Evolutionary conservation across 192 early-diverging fungal genomes (phyloP), one percentile per base, ranked within the genome.

Genomic region (Mortierella claussenii): DNA sequence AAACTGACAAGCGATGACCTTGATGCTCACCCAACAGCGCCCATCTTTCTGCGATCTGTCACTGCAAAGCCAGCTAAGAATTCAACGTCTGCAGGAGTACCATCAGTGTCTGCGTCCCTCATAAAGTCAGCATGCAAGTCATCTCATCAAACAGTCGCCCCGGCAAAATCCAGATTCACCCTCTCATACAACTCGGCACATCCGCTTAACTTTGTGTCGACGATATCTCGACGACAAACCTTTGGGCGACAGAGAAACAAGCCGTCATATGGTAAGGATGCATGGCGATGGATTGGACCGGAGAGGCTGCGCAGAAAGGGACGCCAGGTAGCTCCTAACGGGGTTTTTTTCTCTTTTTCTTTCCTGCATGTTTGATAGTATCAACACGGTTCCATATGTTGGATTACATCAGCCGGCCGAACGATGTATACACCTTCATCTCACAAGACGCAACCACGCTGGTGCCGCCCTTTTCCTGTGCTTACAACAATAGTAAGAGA

Each of bases 401-500:
- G 42, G 70, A 74, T 20, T 74, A 54, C 56, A 65, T 59, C 50
- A 59, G 60, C 30, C 60, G 62, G 17, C 62, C 70, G 12, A 52
- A 50, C 12, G 70, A 74, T 58, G 50, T 65, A 13, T 74, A 74
- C 49, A 65, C 61, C 0, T 74, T 74, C 40, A 34, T 65, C 6
- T 74, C 70, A 23, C 55, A 65, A 28, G 70, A 74, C 43, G 62
- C 15, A 40, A 47, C 70, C 7, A 65, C 62, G 13, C 63, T 75
- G 33, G 62, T 75, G 17, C 63, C 70, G 17, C 70, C 62, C 2
- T 76, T 76, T 24, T 76, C 71, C 17, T 76, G 71, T 13, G 63
- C 71, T 3, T 76, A 76, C 57, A 76, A 76, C 33, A 65, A 76
- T 21, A 58, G 70, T 65, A 65, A 12, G 44, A n/a, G n/a, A n/a